Evolutionary conservation across 768 basidiomycete genomes (phyloP), one percentile per base, ranked within the genome.

Genomic region (Pleurotus salmoneostramineus): DNA sequence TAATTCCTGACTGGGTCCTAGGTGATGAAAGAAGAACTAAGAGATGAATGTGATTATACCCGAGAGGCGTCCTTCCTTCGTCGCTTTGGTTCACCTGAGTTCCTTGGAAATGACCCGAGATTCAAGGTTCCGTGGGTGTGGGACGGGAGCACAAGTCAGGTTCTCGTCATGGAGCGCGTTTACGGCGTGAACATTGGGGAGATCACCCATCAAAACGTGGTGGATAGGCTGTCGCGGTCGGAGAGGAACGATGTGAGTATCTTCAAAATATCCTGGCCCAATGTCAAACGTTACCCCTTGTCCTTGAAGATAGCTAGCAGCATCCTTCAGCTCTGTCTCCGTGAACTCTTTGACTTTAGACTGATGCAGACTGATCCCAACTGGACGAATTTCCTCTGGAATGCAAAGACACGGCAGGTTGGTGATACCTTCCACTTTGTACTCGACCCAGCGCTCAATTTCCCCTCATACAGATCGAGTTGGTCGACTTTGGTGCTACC

Each of bases 331-430:
- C 78, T 99, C 5, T 98, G 94, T 67, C 74, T 99, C 42, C 84
- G 81, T 58, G 97, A 98, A 68, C 82, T 99, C 5, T 97, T 98
- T 69, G 78, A 86, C 59, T 96, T 97, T 75, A 77, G 91, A 33
- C 71, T 89, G 44, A 98, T 99, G 97, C 97, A 98, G 70, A 99
- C 96, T 0, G 96, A 99, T 68, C 97, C 97, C 3, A 98, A 99
- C 65, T 98, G 93, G 91, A 91, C 93, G 6, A 98, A 98, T 70
- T 98, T 99, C 74, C 75, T 99, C 21, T 98, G 91, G 87, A 89
- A 95, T 69, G 64, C 77, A 0, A 59, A 73, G 2, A 85, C 84
- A 1, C 77, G 81, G 44, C 83, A 86, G 78, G 90, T 88, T 12
- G 1, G 67, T 58, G 11, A 0, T 15, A 4, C 15, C 15, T 40